Conservation (phyloP, 306 rosid species). For the Citrullus mucosospermus region DNA sequence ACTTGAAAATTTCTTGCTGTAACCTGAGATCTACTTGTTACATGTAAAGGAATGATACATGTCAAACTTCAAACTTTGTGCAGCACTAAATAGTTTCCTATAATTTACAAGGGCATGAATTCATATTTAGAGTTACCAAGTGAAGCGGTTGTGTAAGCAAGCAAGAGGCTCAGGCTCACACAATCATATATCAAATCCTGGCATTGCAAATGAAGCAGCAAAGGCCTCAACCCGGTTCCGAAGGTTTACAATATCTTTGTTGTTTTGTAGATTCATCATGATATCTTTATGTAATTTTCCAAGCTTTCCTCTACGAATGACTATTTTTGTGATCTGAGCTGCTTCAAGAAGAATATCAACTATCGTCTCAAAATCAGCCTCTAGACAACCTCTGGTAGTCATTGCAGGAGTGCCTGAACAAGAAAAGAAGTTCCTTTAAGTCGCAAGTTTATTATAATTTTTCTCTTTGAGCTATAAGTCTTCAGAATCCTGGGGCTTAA, state of each 20-base stretch:
- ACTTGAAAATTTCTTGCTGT: background rate
- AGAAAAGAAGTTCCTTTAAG: background rate
- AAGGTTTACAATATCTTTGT: slow-evolving; percentile 49
- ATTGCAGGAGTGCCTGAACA: slow-evolving; percentile 77
- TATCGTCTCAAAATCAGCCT: slow-evolving; percentile 65
- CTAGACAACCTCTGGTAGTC: slow-evolving; percentile 80
- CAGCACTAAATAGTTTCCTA: background rate
- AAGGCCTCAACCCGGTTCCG: slow-evolving; percentile 53
- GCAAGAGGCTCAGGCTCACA: background rate
- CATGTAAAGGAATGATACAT: background rate
- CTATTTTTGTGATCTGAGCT: slow-evolving; percentile 45
- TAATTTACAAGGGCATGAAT: background rate
- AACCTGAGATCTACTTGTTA: background rate
- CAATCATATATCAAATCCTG: slow-evolving; percentile 46
- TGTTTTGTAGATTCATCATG: slow-evolving; percentile 41
- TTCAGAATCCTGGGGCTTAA: background rate
- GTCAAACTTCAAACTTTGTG: background rate
- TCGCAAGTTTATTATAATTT: background rate
- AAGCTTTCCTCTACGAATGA: slow-evolving; percentile 38
- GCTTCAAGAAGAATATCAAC: slow-evolving; percentile 66
- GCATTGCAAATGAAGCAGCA: slow-evolving; percentile 68
- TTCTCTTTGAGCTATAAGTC: background rate
- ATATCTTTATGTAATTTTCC: slow-evolving; percentile 50
- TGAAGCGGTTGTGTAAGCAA: background rate
- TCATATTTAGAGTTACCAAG: background rate